Evolutionary conservation across 2,329 filamentous ascomycete species (phyloP).

Genomic region (Uncinocarpus reesii): DNA sequence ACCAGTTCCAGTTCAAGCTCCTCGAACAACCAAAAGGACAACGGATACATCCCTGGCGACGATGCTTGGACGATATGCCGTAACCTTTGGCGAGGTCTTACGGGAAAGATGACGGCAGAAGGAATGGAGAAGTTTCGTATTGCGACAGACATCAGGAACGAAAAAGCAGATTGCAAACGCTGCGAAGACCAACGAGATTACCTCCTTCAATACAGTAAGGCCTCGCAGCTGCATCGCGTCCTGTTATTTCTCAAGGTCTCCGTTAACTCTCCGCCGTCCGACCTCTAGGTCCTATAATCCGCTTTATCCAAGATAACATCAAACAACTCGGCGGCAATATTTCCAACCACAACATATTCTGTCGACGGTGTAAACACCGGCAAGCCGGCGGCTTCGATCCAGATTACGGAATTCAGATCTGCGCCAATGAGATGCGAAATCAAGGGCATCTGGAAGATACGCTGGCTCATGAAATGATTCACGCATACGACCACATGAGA

Average conservation of each 20-base stretch:
- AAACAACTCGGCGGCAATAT: conserved; percentile 66
- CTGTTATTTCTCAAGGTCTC: not conserved
- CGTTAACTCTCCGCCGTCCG: not conserved
- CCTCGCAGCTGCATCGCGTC: not conserved
- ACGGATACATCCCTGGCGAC: conserved; percentile 33
- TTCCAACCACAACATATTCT: conserved; percentile 64
- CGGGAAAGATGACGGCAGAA: conserved; percentile 58
- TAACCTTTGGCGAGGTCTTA: conserved; percentile 76
- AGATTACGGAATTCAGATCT: conserved; percentile 77
- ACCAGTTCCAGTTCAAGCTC: conserved; percentile 10
- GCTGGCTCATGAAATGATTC: conserved; percentile 93
- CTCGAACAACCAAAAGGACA: conserved; percentile 25
- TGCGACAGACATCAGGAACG: conserved; percentile 63
- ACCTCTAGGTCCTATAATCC: conserved; percentile 60
- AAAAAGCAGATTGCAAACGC: conserved; percentile 64
- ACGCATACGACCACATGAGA: conserved; percentile 84
- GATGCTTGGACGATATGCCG: conserved; percentile 52
- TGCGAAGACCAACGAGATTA: conserved; percentile 78
- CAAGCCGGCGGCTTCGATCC: conserved; percentile 78
- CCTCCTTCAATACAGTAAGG: conserved; percentile 61
- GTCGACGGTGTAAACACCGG: conserved; percentile 63
- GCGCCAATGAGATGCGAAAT: conserved; percentile 79
- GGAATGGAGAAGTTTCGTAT: conserved; percentile 67
- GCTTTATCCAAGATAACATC: conserved; percentile 77
- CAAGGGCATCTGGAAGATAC: conserved; percentile 82